phyloP scores from a whole-genome alignment of 495 filamentous ascomycete species.

The Aspergillus sclerotiicarbonarius region DNA sequence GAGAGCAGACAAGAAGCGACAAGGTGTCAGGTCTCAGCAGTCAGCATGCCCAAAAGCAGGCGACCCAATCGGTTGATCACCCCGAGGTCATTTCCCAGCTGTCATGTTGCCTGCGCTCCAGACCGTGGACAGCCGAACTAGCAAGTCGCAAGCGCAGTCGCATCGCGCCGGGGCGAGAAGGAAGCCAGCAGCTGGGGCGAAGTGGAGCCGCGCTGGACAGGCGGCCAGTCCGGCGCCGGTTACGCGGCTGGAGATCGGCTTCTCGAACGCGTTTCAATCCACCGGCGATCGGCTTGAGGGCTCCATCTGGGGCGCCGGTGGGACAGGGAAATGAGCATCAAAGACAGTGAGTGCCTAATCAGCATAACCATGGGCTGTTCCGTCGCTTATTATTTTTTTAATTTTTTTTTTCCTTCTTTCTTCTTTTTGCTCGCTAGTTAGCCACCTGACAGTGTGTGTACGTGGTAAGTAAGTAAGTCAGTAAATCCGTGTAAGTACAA shows the following conservation, averaged over 20 bases:
- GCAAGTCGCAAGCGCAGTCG: neutral
- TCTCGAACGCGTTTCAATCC: constrained; percentile 15
- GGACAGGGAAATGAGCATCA: neutral
- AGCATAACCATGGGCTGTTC: too few relatives aligned
- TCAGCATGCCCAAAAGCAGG: neutral
- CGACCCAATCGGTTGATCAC: neutral
- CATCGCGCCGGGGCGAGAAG: neutral
- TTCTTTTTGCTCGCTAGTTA: too few relatives aligned
- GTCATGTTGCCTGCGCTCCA: constrained; percentile 1
- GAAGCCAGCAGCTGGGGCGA: constrained; percentile 11
- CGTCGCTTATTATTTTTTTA: too few relatives aligned
- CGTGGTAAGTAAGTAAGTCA: too few relatives aligned
- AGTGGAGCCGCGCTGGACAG: constrained; percentile 10
- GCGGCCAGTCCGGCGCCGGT: constrained; percentile 3
- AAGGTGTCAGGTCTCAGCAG: neutral
- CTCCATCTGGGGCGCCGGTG: constrained; percentile 7
- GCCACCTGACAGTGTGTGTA: too few relatives aligned
- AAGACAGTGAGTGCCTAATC: neutral
- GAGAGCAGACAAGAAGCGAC: neutral
- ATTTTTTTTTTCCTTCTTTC: too few relatives aligned
- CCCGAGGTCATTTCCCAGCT: neutral
- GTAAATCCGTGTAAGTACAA: neutral
- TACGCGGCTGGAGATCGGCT: constrained; percentile 16
- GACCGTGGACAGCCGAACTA: neutral
- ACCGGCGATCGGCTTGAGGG: constrained; percentile 10